These are phyloP conservation scores for Raddia guianensis DNA, from an alignment of 176 grass and related monocot genomes.

Conservation along the genomic window DNA sequence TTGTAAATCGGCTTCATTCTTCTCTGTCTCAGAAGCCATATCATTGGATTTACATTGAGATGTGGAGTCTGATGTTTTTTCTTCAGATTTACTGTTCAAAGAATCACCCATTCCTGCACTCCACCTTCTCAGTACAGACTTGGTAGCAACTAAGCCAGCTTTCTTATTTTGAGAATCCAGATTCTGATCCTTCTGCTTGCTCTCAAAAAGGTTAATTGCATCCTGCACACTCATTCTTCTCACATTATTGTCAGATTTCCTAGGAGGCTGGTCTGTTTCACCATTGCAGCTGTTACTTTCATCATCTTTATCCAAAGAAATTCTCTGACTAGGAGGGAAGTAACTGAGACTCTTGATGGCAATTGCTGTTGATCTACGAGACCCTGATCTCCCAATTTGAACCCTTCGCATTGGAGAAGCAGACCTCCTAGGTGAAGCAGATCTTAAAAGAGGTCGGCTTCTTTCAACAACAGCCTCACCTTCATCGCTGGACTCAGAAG, in stretches of 20 bases:
- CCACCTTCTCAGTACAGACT: constrained; percentile 91
- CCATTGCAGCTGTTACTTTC: constrained; percentile 61
- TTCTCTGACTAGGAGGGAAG: constrained; percentile 83
- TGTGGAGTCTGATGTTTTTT: constrained; percentile 53
- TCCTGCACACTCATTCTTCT: constrained; percentile 98
- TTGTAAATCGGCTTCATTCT: constrained; percentile 50
- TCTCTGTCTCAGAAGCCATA: constrained; percentile 42
- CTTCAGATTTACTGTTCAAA: constrained; percentile 54
- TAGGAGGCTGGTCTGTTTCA: constrained; percentile 67
- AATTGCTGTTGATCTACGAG: constrained; percentile 85
- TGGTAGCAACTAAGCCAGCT: constrained; percentile 65
- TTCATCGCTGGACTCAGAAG: constrained; percentile 62
- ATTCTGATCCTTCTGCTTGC: constrained; percentile 81
- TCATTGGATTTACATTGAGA: constrained; percentile 57
- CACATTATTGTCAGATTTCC: constrained; percentile 73
- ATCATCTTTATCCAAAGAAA: constrained; percentile 73
- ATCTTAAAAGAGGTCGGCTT: constrained; percentile 78
- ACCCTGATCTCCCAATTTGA: constrained; percentile 97
- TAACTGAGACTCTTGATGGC: constrained; percentile 91
- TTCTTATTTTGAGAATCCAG: constrained; percentile 72
- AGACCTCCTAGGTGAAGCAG: constrained; percentile 93
- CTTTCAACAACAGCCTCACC: constrained; percentile 74
- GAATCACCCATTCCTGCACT: constrained; percentile 92
- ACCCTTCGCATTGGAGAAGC: constrained; percentile 97
- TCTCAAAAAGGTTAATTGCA: constrained; percentile 96